Evolutionary conservation across 176 grass and related monocot genomes (phyloP).

Genomic region (Rhynchospora pubera): DNA sequence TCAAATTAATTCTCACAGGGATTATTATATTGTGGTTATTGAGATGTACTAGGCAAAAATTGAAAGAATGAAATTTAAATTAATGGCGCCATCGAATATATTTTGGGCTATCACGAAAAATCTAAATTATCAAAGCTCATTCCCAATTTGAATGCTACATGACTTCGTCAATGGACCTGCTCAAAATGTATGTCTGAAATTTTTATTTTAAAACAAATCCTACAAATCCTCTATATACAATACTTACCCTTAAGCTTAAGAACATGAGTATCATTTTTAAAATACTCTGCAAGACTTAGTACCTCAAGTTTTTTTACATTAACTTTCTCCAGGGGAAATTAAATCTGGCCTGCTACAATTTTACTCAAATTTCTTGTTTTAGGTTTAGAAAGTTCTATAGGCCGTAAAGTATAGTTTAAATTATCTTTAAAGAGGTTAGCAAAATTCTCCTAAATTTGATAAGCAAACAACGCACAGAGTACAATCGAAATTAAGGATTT

Average conservation of each 20-base stretch:
- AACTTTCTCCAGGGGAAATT: not conserved
- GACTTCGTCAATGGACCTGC: too few species aligned
- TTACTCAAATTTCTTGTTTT: not conserved
- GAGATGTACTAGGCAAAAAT: not conserved
- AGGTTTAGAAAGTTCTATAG: not conserved
- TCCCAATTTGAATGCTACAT: too few species aligned
- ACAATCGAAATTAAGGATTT: not conserved
- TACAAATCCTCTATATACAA: too few species aligned
- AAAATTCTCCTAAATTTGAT: not conserved
- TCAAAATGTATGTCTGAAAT: not conserved
- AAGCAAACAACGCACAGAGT: not conserved
- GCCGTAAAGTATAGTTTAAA: not conserved
- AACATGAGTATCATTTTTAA: not conserved
- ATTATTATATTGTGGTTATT: too few species aligned
- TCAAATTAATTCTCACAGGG: too few species aligned
- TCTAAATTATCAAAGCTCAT: too few species aligned
- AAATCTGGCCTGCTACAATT: not conserved
- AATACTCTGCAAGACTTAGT: not conserved
- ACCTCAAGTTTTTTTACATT: not conserved
- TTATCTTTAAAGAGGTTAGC: not conserved
- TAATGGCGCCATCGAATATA: not conserved
- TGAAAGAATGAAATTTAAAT: not conserved
- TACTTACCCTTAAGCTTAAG: not conserved
- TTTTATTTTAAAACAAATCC: not conserved
- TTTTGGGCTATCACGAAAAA: too few species aligned